Evolutionary conservation across 1,284 basidiomycete species (phyloP).

Genomic region (Puccinia coronata): DNA sequence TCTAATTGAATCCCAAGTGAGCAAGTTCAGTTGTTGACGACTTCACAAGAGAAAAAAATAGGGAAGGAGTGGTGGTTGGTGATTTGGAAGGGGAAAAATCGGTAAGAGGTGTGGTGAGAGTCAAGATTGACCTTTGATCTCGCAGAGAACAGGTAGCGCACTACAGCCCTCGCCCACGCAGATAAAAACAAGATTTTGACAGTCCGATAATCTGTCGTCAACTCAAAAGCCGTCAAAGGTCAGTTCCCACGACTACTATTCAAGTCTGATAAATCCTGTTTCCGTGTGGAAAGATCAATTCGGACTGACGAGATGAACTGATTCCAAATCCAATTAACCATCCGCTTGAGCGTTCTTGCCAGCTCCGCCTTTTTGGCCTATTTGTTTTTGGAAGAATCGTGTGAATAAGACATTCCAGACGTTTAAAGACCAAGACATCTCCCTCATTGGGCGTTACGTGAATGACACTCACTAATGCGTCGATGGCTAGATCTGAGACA

Average conservation of each 20-base stretch:
- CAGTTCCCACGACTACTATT: neutral
- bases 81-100: neutral
- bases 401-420: neutral
- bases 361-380: constrained; percentile 26
- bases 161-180: constrained; percentile 33
- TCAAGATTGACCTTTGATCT: constrained; percentile 27
- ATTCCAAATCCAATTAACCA: constrained; percentile 42
- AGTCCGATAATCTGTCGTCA: constrained; percentile 24
- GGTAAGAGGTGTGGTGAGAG: neutral
- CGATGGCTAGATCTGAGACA: constrained; percentile 13
- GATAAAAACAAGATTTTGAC: constrained; percentile 34
- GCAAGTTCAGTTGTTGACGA: too few species aligned
- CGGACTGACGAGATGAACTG: constrained; percentile 36
- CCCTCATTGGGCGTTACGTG: neutral
- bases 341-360: constrained; percentile 1
- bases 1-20: too few species aligned
- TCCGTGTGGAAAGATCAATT: neutral
- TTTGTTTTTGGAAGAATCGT: neutral
- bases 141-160: neutral
- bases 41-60: too few species aligned
- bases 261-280: neutral
- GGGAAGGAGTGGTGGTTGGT: too few species aligned
- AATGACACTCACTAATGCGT: constrained; percentile 8
- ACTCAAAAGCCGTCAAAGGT: neutral
- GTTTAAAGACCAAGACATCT: neutral